Base-by-base conservation (phyloP, 495 filamentous ascomycete genomes). In the Sphaerosporella brunnea region DNA sequence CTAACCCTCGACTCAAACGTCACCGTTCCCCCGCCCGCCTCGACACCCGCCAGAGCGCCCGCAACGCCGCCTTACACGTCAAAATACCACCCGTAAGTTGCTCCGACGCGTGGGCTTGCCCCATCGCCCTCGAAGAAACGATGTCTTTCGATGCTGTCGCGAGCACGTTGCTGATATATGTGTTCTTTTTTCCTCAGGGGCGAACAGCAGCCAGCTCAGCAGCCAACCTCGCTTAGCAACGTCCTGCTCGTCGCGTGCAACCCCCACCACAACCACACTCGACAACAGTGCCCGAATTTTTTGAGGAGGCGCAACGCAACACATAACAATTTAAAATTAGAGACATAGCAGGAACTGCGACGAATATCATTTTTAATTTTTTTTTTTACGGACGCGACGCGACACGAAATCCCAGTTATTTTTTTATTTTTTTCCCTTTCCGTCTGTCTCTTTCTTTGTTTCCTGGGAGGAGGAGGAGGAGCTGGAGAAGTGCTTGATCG, bases 101-200 rank as follows among this genome's bases (percentile, higher is more conserved):
- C 32, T 59, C 53, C 24, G 36, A 49, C 23, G 51, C 13, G 47
- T 36, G 41, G 34, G 20, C 59, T 60, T 60, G 38, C 48, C 52
- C 56, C 24, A 60, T 60, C 56, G 56, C 56, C 56, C 56, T 60
- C 52, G 30, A 47, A 50, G 30, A 38, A 32, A 39, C 39, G 48
- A 42, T 24, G 23, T 21, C 50, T 60, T 54, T 60, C 23, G 45
- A 50, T 50, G 56, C 39, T 45, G 32, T 59, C 49, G 48, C 48
- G 49, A 52, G 7, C 16, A 8, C 5, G 39, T 43, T 43, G 39
- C 39, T 43, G 39, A 43, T 43, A 43, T 43, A 43, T 28, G 11
- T 43, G 39, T 43, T 43, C 39, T 19, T 43, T 43, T 9, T 13
- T 5, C 5, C 20, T 21, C 18, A 25, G 39, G 39, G 39, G 39